Conservation (phyloP, 176 grass and related monocot species). For the Oryza brachyantha region DNA sequence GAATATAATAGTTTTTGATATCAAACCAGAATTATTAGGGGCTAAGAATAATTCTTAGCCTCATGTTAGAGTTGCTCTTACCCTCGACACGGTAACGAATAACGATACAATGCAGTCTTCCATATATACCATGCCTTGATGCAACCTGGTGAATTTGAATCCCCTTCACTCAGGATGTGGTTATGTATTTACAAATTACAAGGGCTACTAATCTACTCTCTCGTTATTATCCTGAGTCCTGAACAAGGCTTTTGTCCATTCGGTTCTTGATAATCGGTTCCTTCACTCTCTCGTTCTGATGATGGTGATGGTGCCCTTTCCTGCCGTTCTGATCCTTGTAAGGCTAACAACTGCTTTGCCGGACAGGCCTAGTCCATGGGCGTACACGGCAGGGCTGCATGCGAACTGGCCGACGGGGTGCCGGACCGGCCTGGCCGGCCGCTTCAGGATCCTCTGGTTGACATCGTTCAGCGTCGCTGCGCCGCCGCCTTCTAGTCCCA, state of each 20-base stretch:
- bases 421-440: slow-evolving; percentile 61
- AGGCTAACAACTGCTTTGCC: slow-evolving; percentile 78
- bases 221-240: neutral
- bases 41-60: too few species aligned
- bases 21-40: too few species aligned
- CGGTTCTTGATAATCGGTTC: neutral
- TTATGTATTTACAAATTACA: slow-evolving; percentile 26
- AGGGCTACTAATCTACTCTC: neutral
- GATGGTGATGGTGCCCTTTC: slow-evolving; percentile 78
- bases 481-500: slow-evolving; percentile 52
- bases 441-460: slow-evolving; percentile 64
- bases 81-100: too few species aligned
- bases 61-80: too few species aligned
- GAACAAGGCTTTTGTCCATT: neutral
- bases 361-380: slow-evolving; percentile 48
- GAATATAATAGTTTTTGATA: too few species aligned
- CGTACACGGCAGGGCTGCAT: slow-evolving; percentile 37
- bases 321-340: slow-evolving; percentile 76
- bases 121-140: neutral
- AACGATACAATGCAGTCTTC: neutral
- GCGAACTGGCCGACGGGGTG: slow-evolving; percentile 80
- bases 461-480: slow-evolving; percentile 69
- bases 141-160: neutral
- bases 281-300: slow-evolving; percentile 79
- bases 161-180: neutral